Evolutionary conservation across 345 rosid species (phyloP), one percentile per base, ranked within the genome.

Genomic region (Brassica rapa): DNA sequence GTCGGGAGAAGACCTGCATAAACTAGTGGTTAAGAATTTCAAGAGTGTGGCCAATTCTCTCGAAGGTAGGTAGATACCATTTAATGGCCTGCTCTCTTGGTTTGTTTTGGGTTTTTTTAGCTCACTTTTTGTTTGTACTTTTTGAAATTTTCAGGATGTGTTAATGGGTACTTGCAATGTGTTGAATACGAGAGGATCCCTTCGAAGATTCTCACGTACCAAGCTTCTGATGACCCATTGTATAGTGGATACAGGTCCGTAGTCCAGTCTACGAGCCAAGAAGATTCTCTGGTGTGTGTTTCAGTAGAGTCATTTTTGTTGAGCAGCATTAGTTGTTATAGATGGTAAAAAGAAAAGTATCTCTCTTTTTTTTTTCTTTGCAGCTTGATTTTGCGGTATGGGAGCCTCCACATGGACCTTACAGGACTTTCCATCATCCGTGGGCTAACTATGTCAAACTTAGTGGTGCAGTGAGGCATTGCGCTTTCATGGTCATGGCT

Each of bases 1-100:
- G 98, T 85, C 98, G 46, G 98, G 94, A 30, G 94, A 93, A 80
- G 97, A 93, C 74, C 86, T 93, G 35, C 98, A 93, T 82, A 93
- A 91, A 76, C 86, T 86, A 74, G 97, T 93, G 66, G 95, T 86
- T 2, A 91, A 93, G 78, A 93, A 93, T 81, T 93, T 93, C 87
- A 88, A 62, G 49, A 86, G 90, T 43, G 97, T 93, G 0, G 97
- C 98, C 68, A 70, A 81, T 81, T 93, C 97, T 49, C 84, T 93
- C 43, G 98, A 93, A 88, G 97, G 98, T 90, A 68, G 4, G 25
- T 1, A 2, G 27, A 68, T 1, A 70, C 19, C 43, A 43, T 12
- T 19, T 53, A 35, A 12, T 30, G 55, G 64, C 53, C 2, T 62
- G 55, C 7, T 51, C 30, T 51, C 23, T 60, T 70, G 70, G 53